Percentiles rank a stretch among this genome's conserved stretches.
Evolutionary conservation across 345 rosid species (phyloP).

Genomic region (Salix exigua): DNA sequence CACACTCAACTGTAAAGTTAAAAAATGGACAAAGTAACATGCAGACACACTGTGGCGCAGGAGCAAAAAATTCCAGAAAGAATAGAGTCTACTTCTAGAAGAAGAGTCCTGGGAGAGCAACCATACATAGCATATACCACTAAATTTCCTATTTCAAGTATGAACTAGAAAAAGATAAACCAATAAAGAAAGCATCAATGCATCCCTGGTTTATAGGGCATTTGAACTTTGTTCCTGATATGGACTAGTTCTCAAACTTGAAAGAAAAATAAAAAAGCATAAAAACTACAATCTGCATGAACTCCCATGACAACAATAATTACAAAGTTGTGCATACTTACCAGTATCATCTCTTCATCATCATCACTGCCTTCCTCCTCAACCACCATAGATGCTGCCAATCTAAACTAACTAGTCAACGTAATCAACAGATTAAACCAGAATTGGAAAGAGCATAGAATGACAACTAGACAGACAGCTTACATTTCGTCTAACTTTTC

Average conservation of each 20-base stretch:
- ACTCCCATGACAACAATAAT: not conserved
- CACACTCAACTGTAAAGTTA: not conserved
- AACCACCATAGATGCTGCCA: slow-evolving; percentile 59
- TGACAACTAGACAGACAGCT: slow-evolving; percentile 23
- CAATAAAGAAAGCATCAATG: too few relatives aligned
- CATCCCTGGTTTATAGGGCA: too few relatives aligned
- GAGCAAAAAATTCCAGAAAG: not conserved
- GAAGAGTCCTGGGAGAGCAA: not conserved
- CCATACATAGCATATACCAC: too few relatives aligned
- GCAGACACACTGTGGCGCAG: not conserved
- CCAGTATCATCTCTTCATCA: slow-evolving; percentile 49
- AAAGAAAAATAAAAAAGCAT: not conserved
- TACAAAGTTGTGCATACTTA: not conserved
- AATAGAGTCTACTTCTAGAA: not conserved
- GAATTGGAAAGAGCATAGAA: slow-evolving; percentile 7
- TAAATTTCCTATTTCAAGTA: too few relatives aligned
- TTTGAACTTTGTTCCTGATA: too few relatives aligned
- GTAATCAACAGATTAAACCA: slow-evolving; percentile 15
- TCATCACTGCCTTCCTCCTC: slow-evolving; percentile 48
- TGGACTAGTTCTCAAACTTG: too few relatives aligned
- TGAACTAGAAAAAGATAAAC: too few relatives aligned
- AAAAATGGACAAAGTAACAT: not conserved
- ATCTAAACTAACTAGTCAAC: slow-evolving; percentile 41
- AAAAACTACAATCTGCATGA: not conserved
- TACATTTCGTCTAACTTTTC: slow-evolving; percentile 71